A percentile compares a stretch with the other conserved stretches of the same genome.
Conservation (phyloP, 495 filamentous ascomycete genomes). For the Penicillium malachiteum region DNA sequence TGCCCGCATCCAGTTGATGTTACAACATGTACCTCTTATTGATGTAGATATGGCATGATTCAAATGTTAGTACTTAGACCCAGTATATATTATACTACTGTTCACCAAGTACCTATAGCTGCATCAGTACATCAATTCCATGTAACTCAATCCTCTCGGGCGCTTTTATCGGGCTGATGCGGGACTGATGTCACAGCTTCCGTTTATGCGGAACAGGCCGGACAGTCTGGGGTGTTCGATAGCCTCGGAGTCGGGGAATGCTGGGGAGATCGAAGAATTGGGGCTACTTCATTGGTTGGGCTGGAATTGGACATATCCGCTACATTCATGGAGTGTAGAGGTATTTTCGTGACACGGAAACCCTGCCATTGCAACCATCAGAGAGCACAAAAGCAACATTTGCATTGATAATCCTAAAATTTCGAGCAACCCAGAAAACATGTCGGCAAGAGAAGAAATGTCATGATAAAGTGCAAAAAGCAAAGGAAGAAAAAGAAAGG, state of each 20-base stretch:
- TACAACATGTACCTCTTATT: slow-evolving; percentile 12
- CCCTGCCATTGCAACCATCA: slow-evolving; percentile 4
- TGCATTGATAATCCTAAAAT: no score
- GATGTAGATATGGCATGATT: slow-evolving; percentile 7
- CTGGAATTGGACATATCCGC: slow-evolving; percentile 27
- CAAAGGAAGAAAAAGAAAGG: slow-evolving; percentile 3
- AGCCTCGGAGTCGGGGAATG: slow-evolving; percentile 38
- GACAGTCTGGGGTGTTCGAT: slow-evolving; percentile 27
- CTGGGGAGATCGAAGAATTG: slow-evolving; percentile 16
- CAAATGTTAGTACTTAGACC: slow-evolving; percentile 15
- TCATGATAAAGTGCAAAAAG: not conserved
- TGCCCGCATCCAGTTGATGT: slow-evolving; percentile 16
- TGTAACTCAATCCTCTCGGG: slow-evolving; percentile 27
- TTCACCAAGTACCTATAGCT: slow-evolving; percentile 6
- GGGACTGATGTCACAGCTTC: slow-evolving; percentile 48
- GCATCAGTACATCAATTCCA: slow-evolving; percentile 1
- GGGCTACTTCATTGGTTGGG: slow-evolving; percentile 5
- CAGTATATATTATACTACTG: not conserved
- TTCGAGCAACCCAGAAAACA: not conserved
- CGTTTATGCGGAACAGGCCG: slow-evolving; percentile 37
- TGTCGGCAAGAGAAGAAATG: not conserved
- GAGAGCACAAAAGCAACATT: not conserved
- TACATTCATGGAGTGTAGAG: slow-evolving; percentile 6
- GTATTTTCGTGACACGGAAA: slow-evolving; percentile 1
- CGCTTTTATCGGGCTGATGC: slow-evolving; percentile 46